Percentiles rank a stretch among this genome's conserved stretches.
Conservation (phyloP, 495 filamentous ascomycete genomes). For the Massariosphaeria phaeospora region DNA sequence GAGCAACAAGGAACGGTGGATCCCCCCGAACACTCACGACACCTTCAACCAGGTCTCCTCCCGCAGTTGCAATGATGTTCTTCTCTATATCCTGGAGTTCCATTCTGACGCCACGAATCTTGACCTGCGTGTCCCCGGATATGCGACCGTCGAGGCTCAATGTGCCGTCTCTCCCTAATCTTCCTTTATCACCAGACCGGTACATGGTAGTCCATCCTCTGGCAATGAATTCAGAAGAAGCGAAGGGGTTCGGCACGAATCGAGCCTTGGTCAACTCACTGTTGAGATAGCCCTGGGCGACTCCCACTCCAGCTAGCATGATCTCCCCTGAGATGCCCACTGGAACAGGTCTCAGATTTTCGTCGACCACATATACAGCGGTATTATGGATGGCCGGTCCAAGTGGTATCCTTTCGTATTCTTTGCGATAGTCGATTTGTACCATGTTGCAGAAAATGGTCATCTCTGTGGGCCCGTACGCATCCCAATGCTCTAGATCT, state of each 20-base stretch:
- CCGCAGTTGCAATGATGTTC: not conserved
- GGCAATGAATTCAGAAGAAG: not conserved
- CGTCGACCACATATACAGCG: not conserved
- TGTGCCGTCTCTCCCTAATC: not conserved
- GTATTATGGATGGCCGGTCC: not conserved
- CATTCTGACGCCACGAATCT: slow-evolving; percentile 89
- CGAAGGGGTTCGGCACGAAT: not conserved
- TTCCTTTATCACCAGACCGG: slow-evolving; percentile 3
- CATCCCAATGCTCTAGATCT: not conserved
- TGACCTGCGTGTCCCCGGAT: slow-evolving; percentile 75
- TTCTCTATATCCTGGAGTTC: slow-evolving; percentile 84
- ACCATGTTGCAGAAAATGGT: not conserved
- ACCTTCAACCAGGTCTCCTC: not conserved
- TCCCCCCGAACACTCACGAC: slow-evolving; percentile 3
- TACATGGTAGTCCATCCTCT: not conserved
- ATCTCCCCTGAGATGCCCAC: not conserved
- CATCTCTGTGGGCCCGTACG: not conserved
- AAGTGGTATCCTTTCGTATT: not conserved
- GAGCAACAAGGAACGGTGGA: not conserved
- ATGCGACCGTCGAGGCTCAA: not conserved
- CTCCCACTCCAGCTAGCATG: not conserved
- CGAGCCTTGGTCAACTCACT: not conserved
- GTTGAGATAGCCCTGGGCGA: not conserved
- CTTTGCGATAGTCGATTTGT: not conserved
- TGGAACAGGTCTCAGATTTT: not conserved